phyloP scores from a whole-genome alignment of 2,329 filamentous ascomycete genomes.

The Aspergillus oerlinghausenensis region DNA sequence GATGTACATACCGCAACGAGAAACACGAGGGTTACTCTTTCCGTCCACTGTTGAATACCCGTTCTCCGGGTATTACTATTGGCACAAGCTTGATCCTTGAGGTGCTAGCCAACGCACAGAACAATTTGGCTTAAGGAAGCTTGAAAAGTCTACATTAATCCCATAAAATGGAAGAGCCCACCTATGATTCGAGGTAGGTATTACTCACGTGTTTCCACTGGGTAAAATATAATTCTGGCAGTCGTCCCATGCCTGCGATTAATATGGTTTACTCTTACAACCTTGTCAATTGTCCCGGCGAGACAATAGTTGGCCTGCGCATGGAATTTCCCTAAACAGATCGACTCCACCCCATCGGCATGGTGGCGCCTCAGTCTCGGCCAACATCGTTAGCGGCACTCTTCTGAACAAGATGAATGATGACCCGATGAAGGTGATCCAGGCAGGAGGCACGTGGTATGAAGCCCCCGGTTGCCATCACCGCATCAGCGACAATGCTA shows the following conservation, averaged over 20 bases:
- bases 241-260: slow-evolving; percentile 25
- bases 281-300: slow-evolving; percentile 38
- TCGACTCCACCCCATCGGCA: slow-evolving; percentile 46
- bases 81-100: too few species aligned
- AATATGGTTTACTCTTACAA: slow-evolving; percentile 30
- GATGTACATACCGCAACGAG: too few species aligned
- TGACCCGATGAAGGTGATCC: slow-evolving; percentile 37
- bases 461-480: slow-evolving; percentile 49
- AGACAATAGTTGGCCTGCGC: slow-evolving; percentile 37
- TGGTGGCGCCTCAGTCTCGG: slow-evolving; percentile 41
- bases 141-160: too few species aligned
- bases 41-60: too few species aligned
- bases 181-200: slow-evolving; percentile 16
- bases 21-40: too few species aligned
- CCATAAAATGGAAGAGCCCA: slow-evolving; percentile 15
- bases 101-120: too few species aligned
- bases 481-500: slow-evolving; percentile 43
- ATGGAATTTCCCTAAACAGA: slow-evolving; percentile 33
- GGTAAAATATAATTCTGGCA: background rate
- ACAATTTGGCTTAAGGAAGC: too few species aligned
- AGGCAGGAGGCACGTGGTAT: slow-evolving; percentile 37
- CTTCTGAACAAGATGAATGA: slow-evolving; percentile 49
- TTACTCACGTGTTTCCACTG: background rate
- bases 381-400: slow-evolving; percentile 36
- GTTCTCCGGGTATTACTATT: too few species aligned